phyloP scores from a whole-genome alignment of 129 eudicot genomes.

The Lactuca sativa region DNA sequence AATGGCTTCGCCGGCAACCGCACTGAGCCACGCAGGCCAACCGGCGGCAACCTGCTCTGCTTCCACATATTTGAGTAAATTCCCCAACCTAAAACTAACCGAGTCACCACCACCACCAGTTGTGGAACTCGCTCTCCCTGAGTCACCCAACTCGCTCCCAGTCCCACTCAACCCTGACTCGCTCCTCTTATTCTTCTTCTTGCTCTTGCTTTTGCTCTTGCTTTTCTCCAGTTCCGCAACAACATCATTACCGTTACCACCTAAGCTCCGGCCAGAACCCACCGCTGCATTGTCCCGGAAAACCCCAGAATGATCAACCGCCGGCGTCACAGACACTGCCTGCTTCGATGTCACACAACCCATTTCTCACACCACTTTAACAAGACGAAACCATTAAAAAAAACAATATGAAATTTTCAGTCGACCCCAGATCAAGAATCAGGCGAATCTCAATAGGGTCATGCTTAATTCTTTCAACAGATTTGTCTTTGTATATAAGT shows the following conservation, averaged over 20 bases:
- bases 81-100: conserved; percentile 88
- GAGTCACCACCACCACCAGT: conserved; percentile 53
- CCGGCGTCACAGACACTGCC: conserved; percentile 91
- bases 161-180: conserved; percentile 53
- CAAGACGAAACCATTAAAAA: not conserved
- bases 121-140: conserved; percentile 75
- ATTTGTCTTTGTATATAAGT: conserved; percentile 8
- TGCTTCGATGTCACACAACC: conserved; percentile 92
- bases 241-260: conserved; percentile 39
- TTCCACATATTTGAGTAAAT: conserved; percentile 66
- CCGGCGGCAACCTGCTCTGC: conserved; percentile 90
- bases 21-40: conserved; percentile 96
- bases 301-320: conserved; percentile 71
- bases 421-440: conserved; percentile 28
- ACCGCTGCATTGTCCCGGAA: conserved; percentile 54
- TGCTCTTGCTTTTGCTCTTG: conserved; percentile 42
- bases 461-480: not conserved
- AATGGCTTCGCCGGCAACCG: conserved; percentile 88
- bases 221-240: conserved; percentile 45
- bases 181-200: conserved; percentile 50
- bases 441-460: conserved; percentile 26
- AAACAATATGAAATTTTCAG: conserved; percentile 2
- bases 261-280: conserved; percentile 56
- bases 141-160: conserved; percentile 76
- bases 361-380: conserved; percentile 33